Conservation (phyloP, 306 rosid species). For the Prinsepia uniflora region DNA sequence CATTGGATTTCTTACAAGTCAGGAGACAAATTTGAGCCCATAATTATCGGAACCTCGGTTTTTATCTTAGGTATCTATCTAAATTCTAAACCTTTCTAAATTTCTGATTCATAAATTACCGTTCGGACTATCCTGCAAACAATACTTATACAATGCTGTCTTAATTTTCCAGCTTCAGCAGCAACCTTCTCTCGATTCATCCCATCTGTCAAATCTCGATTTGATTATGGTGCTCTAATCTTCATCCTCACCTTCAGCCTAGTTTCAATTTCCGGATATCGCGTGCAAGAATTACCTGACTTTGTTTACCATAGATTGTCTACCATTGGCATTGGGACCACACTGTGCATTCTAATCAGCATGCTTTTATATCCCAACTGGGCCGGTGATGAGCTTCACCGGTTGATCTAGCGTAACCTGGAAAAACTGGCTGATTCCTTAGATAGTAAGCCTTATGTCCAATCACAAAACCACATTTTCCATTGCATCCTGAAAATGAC, state of each 20-base stretch:
- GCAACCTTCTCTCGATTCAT: constrained; percentile 78
- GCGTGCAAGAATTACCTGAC: constrained; percentile 37
- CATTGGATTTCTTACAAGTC: constrained; percentile 62
- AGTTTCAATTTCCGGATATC: constrained; percentile 56
- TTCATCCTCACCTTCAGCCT: constrained; percentile 78
- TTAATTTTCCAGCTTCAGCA: constrained; percentile 53
- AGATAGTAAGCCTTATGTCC: constrained; percentile 35
- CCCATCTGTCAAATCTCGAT: constrained; percentile 61
- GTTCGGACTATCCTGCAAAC: background rate
- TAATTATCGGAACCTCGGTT: constrained; percentile 48
- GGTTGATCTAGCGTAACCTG: constrained; percentile 41
- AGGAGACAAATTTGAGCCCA: constrained; percentile 55
- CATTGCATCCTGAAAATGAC: background rate
- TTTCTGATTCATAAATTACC: background rate
- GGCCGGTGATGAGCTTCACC: constrained; percentile 69
- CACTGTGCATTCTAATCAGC: constrained; percentile 51
- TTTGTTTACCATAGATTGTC: constrained; percentile 46
- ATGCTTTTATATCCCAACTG: constrained; percentile 52
- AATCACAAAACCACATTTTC: background rate
- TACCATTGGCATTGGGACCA: constrained; percentile 56
- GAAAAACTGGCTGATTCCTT: constrained; percentile 68
- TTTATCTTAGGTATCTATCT: constrained; percentile 51
- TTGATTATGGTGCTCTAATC: constrained; percentile 67
- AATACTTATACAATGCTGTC: background rate
- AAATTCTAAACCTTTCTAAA: background rate